Conservation (phyloP, 2,329 filamentous ascomycete genomes). For the Monosporascus sp. region DNA sequence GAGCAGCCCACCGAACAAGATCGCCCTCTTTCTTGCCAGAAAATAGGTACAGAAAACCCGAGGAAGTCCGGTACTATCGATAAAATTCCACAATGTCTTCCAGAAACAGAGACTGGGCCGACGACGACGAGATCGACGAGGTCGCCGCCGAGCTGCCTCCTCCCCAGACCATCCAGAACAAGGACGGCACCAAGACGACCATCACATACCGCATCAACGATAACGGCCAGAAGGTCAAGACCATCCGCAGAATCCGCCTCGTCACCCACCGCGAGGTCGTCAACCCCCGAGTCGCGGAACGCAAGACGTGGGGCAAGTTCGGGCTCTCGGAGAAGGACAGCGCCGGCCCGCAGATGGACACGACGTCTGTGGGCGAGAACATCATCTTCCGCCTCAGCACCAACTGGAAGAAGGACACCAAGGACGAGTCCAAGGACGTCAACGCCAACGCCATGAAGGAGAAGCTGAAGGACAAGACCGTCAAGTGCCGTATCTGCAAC, state of each 20-base stretch:
- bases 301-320: slow-evolving; percentile 90
- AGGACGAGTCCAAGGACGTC: slow-evolving; percentile 69
- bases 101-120: slow-evolving; percentile 71
- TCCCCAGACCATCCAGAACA: slow-evolving; percentile 88
- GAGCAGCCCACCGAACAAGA: neutral
- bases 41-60: neutral
- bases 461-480: slow-evolving; percentile 96
- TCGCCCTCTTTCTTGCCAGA: neutral
- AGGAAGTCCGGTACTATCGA: neutral
- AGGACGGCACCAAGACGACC: slow-evolving; percentile 96
- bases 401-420: slow-evolving; percentile 89
- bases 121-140: slow-evolving; percentile 86
- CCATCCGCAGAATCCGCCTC: slow-evolving; percentile 89
- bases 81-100: neutral
- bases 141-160: slow-evolving; percentile 65
- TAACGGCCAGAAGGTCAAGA: slow-evolving; percentile 92
- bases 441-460: slow-evolving; percentile 72
- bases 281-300: slow-evolving; percentile 93
- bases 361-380: slow-evolving; percentile 93
- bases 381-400: slow-evolving; percentile 91
- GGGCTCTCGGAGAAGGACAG: slow-evolving; percentile 82
- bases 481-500: slow-evolving; percentile 98
- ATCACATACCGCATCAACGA: slow-evolving; percentile 89
- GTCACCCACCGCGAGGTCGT: slow-evolving; percentile 88
- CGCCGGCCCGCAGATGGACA: slow-evolving; percentile 77